Percentiles rank a stretch among this genome's conserved stretches.
Conservation (phyloP, 495 filamentous ascomycete species). For the Bombardia bombarda region DNA sequence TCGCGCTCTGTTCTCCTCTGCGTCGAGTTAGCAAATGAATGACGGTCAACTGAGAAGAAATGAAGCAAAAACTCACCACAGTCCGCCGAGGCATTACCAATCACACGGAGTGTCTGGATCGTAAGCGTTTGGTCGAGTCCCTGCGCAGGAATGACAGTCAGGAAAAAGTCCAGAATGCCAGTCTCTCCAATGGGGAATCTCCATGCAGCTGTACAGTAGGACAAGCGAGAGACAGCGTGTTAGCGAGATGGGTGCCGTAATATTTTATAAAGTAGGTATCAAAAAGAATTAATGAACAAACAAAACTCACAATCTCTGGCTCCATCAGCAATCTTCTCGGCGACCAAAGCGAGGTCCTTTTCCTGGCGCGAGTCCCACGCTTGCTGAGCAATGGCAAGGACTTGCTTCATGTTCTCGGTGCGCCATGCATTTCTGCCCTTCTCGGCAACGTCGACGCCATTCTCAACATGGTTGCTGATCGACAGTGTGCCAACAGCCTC, state of each 20-base stretch:
- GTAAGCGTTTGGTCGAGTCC: slow-evolving; percentile 24
- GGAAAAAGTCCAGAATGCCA: slow-evolving; percentile 60
- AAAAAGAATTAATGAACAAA: background rate
- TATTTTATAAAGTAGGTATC: background rate
- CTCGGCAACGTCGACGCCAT: too few species aligned
- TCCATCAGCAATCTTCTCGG: slow-evolving; percentile 55
- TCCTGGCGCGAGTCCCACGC: slow-evolving; percentile 23
- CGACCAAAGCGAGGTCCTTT: slow-evolving; percentile 40
- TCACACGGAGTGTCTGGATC: slow-evolving; percentile 54
- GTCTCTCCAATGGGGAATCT: slow-evolving; percentile 57
- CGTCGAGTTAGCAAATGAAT: background rate
- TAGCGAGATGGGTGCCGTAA: background rate
- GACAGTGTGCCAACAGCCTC: too few species aligned
- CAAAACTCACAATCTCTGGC: slow-evolving; percentile 58
- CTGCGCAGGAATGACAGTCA: slow-evolving; percentile 41
- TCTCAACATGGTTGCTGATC: too few species aligned
- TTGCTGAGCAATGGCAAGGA: slow-evolving; percentile 20
- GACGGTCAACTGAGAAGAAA: too few species aligned
- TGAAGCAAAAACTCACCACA: slow-evolving; percentile 47
- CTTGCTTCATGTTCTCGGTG: slow-evolving; percentile 14
- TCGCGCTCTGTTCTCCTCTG: slow-evolving; percentile 66
- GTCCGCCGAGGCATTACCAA: slow-evolving; percentile 80
- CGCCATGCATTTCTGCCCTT: slow-evolving; percentile 12
- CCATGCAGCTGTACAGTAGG: slow-evolving; percentile 32
- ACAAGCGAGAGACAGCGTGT: slow-evolving; percentile 1